Conservation (phyloP, 495 filamentous ascomycete genomes). For the Aspergillus sclerotiicarbonarius region DNA sequence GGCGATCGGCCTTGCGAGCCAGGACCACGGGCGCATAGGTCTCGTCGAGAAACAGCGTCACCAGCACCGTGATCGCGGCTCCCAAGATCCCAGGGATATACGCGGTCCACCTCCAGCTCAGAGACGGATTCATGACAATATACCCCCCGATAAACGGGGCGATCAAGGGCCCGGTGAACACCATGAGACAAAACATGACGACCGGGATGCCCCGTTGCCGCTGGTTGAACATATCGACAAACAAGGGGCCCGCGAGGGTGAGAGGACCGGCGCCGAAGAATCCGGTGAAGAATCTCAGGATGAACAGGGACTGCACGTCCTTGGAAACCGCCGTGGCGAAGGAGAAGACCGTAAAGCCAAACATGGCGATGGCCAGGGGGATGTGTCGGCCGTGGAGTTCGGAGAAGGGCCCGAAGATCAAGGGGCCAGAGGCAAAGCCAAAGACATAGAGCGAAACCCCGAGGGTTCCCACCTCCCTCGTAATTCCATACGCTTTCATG, state of each 20-base stretch:
- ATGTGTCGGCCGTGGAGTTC: conserved; percentile 59
- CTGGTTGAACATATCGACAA: conserved; percentile 87
- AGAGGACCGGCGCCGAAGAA: conserved; percentile 69
- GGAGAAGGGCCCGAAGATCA: conserved; percentile 65
- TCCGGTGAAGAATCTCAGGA: conserved; percentile 67
- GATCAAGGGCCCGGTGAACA: conserved; percentile 79
- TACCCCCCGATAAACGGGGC: conserved; percentile 89
- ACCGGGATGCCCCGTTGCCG: conserved; percentile 63
- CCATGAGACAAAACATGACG: conserved; percentile 78
- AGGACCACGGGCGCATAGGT: conserved; percentile 85
- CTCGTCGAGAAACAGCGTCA: conserved; percentile 75
- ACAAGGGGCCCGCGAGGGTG: conserved; percentile 83
- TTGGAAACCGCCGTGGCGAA: conserved; percentile 60
- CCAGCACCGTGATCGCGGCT: conserved; percentile 63
- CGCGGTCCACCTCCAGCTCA: conserved; percentile 88
- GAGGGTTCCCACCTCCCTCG: conserved; percentile 50
- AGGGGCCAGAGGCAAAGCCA: conserved; percentile 59
- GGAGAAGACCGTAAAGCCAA: conserved; percentile 53
- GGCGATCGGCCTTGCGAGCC: conserved; percentile 69
- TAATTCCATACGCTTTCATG: conserved; percentile 46
- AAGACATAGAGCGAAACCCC: conserved; percentile 58
- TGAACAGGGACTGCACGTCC: conserved; percentile 63
- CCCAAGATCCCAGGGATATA: conserved; percentile 79
- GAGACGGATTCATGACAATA: conserved; percentile 35
- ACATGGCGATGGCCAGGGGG: conserved; percentile 55